phyloP scores from a whole-genome alignment of 2,329 filamentous ascomycete species.

The Tolypocladium nubicola region DNA sequence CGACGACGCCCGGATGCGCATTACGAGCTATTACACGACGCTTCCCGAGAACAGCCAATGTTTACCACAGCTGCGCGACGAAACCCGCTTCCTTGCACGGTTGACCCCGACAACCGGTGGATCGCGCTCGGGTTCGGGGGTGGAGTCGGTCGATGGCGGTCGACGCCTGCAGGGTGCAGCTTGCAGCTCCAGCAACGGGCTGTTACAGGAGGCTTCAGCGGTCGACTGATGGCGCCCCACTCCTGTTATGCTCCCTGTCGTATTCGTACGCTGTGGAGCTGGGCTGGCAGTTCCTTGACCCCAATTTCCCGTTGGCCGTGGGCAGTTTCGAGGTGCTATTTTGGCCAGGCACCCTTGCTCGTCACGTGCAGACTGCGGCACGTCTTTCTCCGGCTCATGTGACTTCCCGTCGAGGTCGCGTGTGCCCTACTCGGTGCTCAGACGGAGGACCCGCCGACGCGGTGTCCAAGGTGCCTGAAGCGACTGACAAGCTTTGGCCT shows the following conservation, averaged over 20 bases:
- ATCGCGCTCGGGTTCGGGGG: not conserved
- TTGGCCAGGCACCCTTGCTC: not conserved
- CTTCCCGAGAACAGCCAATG: not conserved
- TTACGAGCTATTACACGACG: not conserved
- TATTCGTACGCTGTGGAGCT: not conserved
- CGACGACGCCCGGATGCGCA: not conserved
- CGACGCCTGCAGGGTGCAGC: not conserved
- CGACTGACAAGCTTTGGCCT: not conserved
- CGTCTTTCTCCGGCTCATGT: conserved; percentile 13
- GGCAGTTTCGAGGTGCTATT: not conserved
- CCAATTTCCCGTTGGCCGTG: not conserved
- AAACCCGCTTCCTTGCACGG: not conserved
- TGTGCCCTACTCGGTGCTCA: not conserved
- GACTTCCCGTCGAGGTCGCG: conserved; percentile 20
- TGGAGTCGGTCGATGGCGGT: not conserved
- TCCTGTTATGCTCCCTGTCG: not conserved
- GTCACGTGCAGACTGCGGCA: not conserved
- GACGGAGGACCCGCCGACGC: not conserved
- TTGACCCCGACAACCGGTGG: not conserved
- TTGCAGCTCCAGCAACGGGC: not conserved
- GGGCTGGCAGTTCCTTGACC: not conserved
- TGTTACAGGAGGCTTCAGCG: not conserved
- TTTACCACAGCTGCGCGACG: not conserved
- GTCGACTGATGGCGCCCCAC: not conserved
- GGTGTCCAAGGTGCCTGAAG: not conserved